Evolutionary conservation across 495 filamentous ascomycete species (phyloP).

Genomic region (Penicillium waksmanii): DNA sequence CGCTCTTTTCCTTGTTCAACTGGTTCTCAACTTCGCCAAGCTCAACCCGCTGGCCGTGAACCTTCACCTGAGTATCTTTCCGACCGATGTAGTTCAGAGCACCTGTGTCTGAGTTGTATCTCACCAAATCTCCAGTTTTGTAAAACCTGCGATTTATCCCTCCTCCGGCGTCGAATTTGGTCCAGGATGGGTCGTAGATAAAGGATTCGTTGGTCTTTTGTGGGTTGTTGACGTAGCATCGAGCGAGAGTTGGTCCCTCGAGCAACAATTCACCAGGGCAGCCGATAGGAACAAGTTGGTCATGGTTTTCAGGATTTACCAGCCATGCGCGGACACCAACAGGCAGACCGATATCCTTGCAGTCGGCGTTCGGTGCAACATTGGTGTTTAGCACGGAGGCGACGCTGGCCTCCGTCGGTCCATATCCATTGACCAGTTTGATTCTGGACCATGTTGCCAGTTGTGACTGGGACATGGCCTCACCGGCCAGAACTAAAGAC

Average conservation of each 20-base stretch:
- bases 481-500: slow-evolving; percentile 53
- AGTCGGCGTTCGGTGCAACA: slow-evolving; percentile 38
- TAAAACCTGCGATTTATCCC: slow-evolving; percentile 57
- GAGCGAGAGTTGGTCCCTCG: slow-evolving; percentile 53
- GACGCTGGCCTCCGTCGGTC: slow-evolving; percentile 55
- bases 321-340: slow-evolving; percentile 49
- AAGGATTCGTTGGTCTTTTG: slow-evolving; percentile 49
- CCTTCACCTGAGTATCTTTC: slow-evolving; percentile 69
- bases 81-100: slow-evolving; percentile 64
- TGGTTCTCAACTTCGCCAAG: slow-evolving; percentile 67
- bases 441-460: slow-evolving; percentile 58
- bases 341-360: slow-evolving; percentile 50
- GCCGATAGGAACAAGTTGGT: slow-evolving; percentile 53
- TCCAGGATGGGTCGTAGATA: slow-evolving; percentile 48
- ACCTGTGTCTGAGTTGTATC: slow-evolving; percentile 60
- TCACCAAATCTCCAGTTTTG: slow-evolving; percentile 68
- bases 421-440: slow-evolving; percentile 62
- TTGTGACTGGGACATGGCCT: slow-evolving; percentile 57
- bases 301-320: slow-evolving; percentile 46
- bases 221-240: slow-evolving; percentile 49
- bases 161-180: slow-evolving; percentile 21
- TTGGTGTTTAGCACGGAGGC: slow-evolving; percentile 42
- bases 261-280: slow-evolving; percentile 54
- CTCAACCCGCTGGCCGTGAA: slow-evolving; percentile 69
- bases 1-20: slow-evolving; percentile 30